Evolutionary conservation across 2,329 filamentous ascomycete species (phyloP).

Genomic region (Alternaria angustiovoidea): DNA sequence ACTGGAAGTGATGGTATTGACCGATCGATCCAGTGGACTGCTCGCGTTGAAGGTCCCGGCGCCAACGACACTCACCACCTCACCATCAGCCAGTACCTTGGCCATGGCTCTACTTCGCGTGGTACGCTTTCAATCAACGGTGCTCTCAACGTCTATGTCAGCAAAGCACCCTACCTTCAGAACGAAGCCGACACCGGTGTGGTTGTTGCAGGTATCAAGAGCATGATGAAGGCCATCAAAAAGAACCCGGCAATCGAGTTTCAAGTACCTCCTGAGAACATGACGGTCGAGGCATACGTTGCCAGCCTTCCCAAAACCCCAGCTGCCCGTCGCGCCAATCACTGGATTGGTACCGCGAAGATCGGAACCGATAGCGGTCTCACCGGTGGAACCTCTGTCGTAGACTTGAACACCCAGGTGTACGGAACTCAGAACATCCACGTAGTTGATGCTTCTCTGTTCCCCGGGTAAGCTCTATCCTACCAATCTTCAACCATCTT

Average conservation of each 20-base stretch:
- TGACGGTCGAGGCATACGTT: conserved; percentile 65
- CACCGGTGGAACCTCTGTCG: conserved; percentile 54
- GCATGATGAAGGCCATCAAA: conserved; percentile 63
- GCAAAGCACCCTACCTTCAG: conserved; percentile 66
- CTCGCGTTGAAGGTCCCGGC: conserved; percentile 67
- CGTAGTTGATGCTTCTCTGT: conserved; percentile 59
- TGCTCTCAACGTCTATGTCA: conserved; percentile 66
- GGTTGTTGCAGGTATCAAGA: conserved; percentile 71
- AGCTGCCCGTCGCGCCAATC: conserved; percentile 53
- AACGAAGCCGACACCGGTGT: conserved; percentile 66
- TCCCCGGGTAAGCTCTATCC: conserved; percentile 48
- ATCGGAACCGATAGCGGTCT: conserved; percentile 57
- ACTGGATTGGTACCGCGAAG: conserved; percentile 66
- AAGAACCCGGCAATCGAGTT: conserved; percentile 65
- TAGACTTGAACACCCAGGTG: conserved; percentile 61
- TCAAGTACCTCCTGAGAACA: conserved; percentile 60
- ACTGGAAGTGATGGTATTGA: conserved; percentile 65
- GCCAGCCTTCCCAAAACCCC: conserved; percentile 54
- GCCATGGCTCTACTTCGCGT: conserved; percentile 68
- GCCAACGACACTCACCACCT: conserved; percentile 50
- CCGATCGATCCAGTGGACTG: conserved; percentile 71
- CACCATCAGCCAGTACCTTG: conserved; percentile 65
- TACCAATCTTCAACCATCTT: background rate
- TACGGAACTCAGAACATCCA: conserved; percentile 57
- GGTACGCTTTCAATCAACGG: conserved; percentile 68